Conservation (phyloP, 495 filamentous ascomycete genomes). For the Penicillium paxilli region DNA sequence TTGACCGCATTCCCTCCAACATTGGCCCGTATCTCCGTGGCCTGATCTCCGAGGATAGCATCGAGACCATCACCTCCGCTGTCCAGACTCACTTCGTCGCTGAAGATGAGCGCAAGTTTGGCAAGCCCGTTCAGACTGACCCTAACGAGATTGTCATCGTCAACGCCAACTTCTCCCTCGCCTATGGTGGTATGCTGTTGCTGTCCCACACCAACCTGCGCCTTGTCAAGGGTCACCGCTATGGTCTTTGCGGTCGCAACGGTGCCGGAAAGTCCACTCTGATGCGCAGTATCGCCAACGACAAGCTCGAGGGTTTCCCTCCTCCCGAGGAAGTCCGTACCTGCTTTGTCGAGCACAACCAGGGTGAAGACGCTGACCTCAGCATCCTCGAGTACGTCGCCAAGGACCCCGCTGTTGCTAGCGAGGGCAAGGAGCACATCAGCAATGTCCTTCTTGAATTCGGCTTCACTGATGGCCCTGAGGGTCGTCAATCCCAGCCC, state of each 20-base stretch:
- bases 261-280: conserved; percentile 97
- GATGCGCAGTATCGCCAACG: conserved; percentile 93
- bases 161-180: conserved; percentile 96
- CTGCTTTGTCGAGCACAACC: conserved; percentile 98
- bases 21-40: conserved; percentile 74
- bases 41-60: conserved; percentile 59
- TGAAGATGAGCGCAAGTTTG: conserved; percentile 84
- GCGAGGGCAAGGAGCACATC: conserved; percentile 77
- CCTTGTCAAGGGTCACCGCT: conserved; percentile 92
- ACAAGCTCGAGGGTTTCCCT: conserved; percentile 97
- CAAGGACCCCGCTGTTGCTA: conserved; percentile 77
- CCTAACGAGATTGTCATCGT: conserved; percentile 92
- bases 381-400: conserved; percentile 89
- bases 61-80: conserved; percentile 60
- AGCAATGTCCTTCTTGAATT: conserved; percentile 82
- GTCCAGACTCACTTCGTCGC: conserved; percentile 71
- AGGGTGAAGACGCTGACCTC: conserved; percentile 93
- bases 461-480: conserved; percentile 86
- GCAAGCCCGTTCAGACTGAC: conserved; percentile 79
- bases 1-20: conserved; percentile 65
- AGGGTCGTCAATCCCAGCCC: conserved; percentile 80
- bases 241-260: conserved; percentile 95
- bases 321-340: conserved; percentile 86
- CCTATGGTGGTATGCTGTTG: conserved; percentile 97
- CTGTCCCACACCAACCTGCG: conserved; percentile 95